These are phyloP conservation scores for Hapsidospora chrysogenum DNA, from an alignment of 495 filamentous ascomycete species.

Conservation along the genomic window DNA sequence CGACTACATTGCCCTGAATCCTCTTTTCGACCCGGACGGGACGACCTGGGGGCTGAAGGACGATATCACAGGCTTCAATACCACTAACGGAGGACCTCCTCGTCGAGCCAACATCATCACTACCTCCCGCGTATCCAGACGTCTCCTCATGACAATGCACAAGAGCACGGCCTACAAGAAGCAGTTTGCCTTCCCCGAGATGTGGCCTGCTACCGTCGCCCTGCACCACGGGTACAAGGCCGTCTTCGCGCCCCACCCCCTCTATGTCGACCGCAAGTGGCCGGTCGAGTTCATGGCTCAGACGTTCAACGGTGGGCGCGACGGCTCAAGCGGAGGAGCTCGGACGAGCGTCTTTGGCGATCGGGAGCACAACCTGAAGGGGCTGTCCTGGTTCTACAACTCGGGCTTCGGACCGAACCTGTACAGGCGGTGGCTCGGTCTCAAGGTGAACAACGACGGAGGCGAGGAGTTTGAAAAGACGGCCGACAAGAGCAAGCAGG, in stretches of 20 bases:
- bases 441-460: slow-evolving; percentile 69
- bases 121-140: slow-evolving; percentile 62
- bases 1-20: slow-evolving; percentile 85
- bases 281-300: slow-evolving; percentile 61
- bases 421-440: slow-evolving; percentile 77
- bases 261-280: slow-evolving; percentile 85
- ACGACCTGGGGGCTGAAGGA: slow-evolving; percentile 78
- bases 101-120: slow-evolving; percentile 83
- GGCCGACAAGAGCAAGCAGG: slow-evolving; percentile 30
- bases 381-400: slow-evolving; percentile 91
- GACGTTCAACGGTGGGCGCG: slow-evolving; percentile 70
- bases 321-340: slow-evolving; percentile 59
- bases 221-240: slow-evolving; percentile 93
- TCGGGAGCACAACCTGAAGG: slow-evolving; percentile 75
- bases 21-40: slow-evolving; percentile 77
- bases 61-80: slow-evolving; percentile 84
- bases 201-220: slow-evolving; percentile 78
- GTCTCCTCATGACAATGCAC: slow-evolving; percentile 78
- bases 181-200: slow-evolving; percentile 88
- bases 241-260: slow-evolving; percentile 80
- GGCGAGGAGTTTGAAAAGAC: slow-evolving; percentile 67
- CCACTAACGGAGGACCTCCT: slow-evolving; percentile 42
- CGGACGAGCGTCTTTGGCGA: slow-evolving; percentile 66
- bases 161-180: slow-evolving; percentile 62
- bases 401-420: slow-evolving; percentile 68